phyloP scores from a whole-genome alignment of 2,329 filamentous ascomycete genomes.

The Orbilia blumenaviensis region DNA sequence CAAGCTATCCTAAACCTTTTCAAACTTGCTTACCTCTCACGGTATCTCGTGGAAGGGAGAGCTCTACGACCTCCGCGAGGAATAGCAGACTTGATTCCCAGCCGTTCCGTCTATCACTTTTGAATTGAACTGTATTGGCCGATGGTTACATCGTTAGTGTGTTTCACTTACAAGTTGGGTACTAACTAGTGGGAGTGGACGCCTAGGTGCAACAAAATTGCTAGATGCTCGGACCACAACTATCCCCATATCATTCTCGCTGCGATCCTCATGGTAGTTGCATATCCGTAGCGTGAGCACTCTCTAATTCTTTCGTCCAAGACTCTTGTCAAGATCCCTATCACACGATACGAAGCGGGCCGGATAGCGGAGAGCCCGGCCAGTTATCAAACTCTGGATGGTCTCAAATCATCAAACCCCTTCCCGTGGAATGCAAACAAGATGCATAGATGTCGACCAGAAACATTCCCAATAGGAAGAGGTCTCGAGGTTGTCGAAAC shows the following conservation, averaged over 20 bases:
- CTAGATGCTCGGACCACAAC: constrained; percentile 33
- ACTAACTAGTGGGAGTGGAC: constrained; percentile 35
- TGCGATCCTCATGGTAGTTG: constrained; percentile 15
- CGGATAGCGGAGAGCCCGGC: constrained; percentile 38
- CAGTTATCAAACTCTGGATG: constrained; percentile 14
- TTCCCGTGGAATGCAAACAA: constrained; percentile 19
- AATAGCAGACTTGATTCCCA: constrained; percentile 40
- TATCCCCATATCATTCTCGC: constrained; percentile 7
- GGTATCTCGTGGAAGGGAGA: constrained; percentile 3
- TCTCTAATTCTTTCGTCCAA: constrained; percentile 5
- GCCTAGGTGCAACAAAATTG: constrained; percentile 45
- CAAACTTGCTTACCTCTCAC: constrained; percentile 43
- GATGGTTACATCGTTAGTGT: constrained; percentile 52
- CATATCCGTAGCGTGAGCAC: constrained; percentile 16
- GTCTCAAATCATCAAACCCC: constrained; percentile 27
- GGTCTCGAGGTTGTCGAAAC: background rate
- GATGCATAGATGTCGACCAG: constrained; percentile 18
- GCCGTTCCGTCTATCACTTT: constrained; percentile 46
- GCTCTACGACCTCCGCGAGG: constrained; percentile 36
- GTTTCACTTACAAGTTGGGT: constrained; percentile 47
- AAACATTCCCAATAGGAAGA: constrained; percentile 29
- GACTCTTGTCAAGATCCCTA: constrained; percentile 24
- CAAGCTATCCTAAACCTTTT: constrained; percentile 39
- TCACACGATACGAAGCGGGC: constrained; percentile 36
- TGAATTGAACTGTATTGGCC: constrained; percentile 26